A percentile compares a stretch with the other conserved stretches of the same genome.
These are phyloP conservation scores for Paxillus ammoniavirescens DNA, from an alignment of 768 basidiomycete species.

Conservation along the genomic window DNA sequence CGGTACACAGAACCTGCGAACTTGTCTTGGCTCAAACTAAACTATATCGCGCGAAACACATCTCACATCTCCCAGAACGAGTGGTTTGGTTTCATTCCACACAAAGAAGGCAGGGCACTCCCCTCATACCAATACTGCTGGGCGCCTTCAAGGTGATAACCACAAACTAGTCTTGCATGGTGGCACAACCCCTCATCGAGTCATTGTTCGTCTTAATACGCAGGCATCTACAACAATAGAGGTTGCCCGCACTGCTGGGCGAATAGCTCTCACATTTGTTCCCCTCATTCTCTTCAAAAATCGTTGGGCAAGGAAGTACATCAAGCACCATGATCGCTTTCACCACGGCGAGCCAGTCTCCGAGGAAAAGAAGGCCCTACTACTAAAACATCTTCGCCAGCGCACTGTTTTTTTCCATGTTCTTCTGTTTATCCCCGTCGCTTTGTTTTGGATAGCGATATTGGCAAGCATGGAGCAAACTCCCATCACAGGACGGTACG, in stretches of 20 bases:
- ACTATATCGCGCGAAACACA: conserved; percentile 3
- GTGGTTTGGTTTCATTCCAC: conserved; percentile 43
- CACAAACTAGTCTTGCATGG: background rate
- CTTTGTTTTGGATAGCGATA: conserved; percentile 66
- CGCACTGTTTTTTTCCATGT: conserved; percentile 50
- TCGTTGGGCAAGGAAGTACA: conserved; percentile 45
- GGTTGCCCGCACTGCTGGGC: conserved; percentile 63
- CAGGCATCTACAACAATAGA: conserved; percentile 77
- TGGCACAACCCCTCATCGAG: background rate
- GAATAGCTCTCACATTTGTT: conserved; percentile 73
- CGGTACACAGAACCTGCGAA: conserved; percentile 2
- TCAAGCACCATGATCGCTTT: conserved; percentile 42
- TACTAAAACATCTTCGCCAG: conserved; percentile 48
- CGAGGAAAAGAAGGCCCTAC: conserved; percentile 48
- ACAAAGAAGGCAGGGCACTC: conserved; percentile 28
- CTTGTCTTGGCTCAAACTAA: conserved; percentile 6
- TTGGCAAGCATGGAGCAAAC: conserved; percentile 74
- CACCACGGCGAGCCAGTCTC: conserved; percentile 44
- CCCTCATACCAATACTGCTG: conserved; percentile 55
- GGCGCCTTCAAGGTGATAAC: conserved; percentile 57
- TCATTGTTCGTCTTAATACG: background rate
- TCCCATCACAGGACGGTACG: conserved; percentile 83
- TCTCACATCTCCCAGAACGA: background rate
- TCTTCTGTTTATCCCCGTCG: conserved; percentile 59
- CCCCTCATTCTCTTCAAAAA: conserved; percentile 67